Base-by-base conservation (phyloP, 768 basidiomycete species). In the Lactarius sp. region DNA sequence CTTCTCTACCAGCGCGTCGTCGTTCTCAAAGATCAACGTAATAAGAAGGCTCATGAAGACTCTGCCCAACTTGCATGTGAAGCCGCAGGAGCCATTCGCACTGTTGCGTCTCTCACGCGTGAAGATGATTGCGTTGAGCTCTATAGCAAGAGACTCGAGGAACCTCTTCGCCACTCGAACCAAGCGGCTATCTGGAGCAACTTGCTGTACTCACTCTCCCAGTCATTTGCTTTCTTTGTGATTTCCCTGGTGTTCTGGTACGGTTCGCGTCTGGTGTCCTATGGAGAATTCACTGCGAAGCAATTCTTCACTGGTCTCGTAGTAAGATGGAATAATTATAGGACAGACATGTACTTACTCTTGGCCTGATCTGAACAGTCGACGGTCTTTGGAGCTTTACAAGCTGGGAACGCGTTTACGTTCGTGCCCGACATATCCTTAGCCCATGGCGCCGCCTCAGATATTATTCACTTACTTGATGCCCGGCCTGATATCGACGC, bases 61-160 rank as follows among this genome's bases (percentile, higher is more conserved):
- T 92, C 90, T 18, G 91, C 94, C 9, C 92, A 95, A 62, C 71
- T 94, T 27, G 94, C 94, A 44, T 93, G 92, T 67, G 94, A 97
- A 73, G 92, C 92, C 41, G 92, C 92, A 33, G 87, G 82, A 7
- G 81, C 94, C 12, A 95, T 97, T 65, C 84, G 90, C 36, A 96
- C 94, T 1, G 93, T 97, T 20, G 92, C 94, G 6, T 80, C 87
- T 1, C 78, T 97, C 49, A 95, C 92, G 1, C 79, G 94, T 20
- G 94, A 97, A 72, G 81, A 86, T 39, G 90, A 94, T 65, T 91
- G 90, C 69, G 75, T 82, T 53, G 71, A 77, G 16, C 69, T 83
- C 10, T 92, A 91, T 74, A 84, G 84, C 68, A 50, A 79, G 61
- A 87, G 86, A 68, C 77, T 96, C 52, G 87, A 92, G 52, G 81